Evolutionary conservation across 306 rosid species (phyloP).

Genomic region (Ziziphus jujuba): DNA sequence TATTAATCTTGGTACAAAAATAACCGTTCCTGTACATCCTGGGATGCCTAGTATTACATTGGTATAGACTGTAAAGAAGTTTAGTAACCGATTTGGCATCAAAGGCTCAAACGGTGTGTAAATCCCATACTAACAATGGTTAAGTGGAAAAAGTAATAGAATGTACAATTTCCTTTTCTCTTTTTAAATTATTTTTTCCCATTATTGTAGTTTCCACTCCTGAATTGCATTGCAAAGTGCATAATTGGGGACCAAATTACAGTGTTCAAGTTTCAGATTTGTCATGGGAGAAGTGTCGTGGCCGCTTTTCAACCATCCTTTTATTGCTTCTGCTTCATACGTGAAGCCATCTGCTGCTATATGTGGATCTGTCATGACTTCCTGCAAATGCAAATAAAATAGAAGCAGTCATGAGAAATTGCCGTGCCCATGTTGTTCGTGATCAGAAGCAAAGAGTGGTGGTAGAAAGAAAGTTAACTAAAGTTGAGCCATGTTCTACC

Average conservation of each 20-base stretch:
- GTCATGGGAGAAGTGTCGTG: constrained; percentile 96
- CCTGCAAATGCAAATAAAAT: constrained; percentile 56
- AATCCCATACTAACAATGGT: constrained; percentile 1
- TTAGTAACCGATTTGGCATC: background rate
- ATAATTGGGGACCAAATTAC: constrained; percentile 76
- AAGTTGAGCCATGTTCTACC: background rate
- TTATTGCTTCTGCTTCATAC: constrained; percentile 86
- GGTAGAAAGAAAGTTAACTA: constrained; percentile 1
- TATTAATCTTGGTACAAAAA: background rate
- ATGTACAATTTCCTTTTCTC: background rate
- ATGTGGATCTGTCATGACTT: constrained; percentile 84
- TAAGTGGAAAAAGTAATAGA: background rate
- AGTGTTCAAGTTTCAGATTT: constrained; percentile 86
- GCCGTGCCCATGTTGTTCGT: background rate
- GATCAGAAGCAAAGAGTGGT: background rate
- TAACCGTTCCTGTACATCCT: background rate
- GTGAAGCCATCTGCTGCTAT: constrained; percentile 98
- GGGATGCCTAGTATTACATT: background rate
- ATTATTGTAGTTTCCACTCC: constrained; percentile 76
- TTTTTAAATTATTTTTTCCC: background rate
- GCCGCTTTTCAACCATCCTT: constrained; percentile 87
- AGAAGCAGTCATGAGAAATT: background rate
- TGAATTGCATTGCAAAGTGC: constrained; percentile 88
- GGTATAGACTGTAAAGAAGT: background rate
- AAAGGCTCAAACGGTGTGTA: background rate